phyloP scores from a whole-genome alignment of 164 flowering plant species.

The Stephania cephalantha region DNA sequence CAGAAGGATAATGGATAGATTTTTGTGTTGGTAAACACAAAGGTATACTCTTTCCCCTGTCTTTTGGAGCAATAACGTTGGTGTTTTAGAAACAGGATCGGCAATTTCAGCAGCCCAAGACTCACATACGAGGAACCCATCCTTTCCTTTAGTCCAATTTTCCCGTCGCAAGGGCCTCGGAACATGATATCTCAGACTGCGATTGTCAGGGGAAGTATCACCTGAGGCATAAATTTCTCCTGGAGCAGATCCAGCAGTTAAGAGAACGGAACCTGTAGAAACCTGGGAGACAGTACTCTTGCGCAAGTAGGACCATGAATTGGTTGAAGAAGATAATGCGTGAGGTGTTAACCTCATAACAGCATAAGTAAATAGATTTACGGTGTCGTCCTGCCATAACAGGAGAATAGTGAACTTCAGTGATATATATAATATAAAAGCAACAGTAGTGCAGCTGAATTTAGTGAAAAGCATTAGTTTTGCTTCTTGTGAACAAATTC shows the following conservation, averaged over 20 bases:
- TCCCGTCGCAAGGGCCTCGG: constrained; percentile 65
- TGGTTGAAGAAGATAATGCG: constrained; percentile 57
- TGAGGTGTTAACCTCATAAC: constrained; percentile 69
- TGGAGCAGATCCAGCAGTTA: constrained; percentile 29
- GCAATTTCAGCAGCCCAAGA: constrained; percentile 60
- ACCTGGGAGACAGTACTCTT: constrained; percentile 49
- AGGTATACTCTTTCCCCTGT: constrained; percentile 80
- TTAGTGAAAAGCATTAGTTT: not conserved
- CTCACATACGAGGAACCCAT: constrained; percentile 80
- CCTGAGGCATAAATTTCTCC: constrained; percentile 41
- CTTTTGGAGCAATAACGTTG: constrained; percentile 69
- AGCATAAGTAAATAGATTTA: constrained; percentile 73
- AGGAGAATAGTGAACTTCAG: constrained; percentile 10
- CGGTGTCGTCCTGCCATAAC: constrained; percentile 71
- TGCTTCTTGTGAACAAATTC: too few relatives aligned
- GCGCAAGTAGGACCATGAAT: constrained; percentile 82
- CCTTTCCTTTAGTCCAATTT: constrained; percentile 88
- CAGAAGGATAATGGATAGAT: constrained; percentile 70
- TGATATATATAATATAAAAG: too few relatives aligned
- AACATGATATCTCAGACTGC: constrained; percentile 32
- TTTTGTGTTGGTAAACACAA: constrained; percentile 65
- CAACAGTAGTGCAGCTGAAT: not conserved
- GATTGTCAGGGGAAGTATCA: constrained; percentile 43
- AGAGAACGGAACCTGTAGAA: constrained; percentile 29
- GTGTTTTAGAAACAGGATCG: constrained; percentile 35